Base-by-base conservation (phyloP, 2,329 filamentous ascomycete genomes). In the Phoma sp. region DNA sequence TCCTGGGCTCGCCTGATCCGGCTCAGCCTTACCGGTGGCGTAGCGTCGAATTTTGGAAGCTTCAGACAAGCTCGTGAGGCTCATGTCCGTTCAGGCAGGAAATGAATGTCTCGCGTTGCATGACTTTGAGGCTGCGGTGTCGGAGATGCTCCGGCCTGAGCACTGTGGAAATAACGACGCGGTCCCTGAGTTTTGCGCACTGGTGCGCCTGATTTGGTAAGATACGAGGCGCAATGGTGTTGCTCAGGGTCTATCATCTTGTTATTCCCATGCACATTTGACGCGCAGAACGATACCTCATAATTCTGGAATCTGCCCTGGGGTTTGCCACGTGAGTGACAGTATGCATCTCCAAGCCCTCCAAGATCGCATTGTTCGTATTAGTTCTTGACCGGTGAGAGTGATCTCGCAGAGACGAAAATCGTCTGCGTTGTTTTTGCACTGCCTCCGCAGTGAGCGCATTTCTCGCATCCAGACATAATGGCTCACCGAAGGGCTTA, bases 21-120 rank as follows among this genome's bases (percentile, higher is more conserved):
- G 46, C 46, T 55, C 46, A 55, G 52, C 52, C 52, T 55, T 55
- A 50, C 47, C 46, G 37, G 52, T 55, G 46, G 52, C 52, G 52
- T 49, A 49, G 52, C 37, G 35, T 27, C 24, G 46, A 46, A 46
- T 36, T 33, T 38, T 55, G 41, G 52, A 50, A 55, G 46, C 52
- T 39, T 55, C 46, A 43, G 37, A 43, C 36, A 55, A 50, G 52
- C 37, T 46, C 42, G 22, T 43, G 42, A 47, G 46, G 52, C 52
- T 50, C 30, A 47, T 38, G 46, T 50, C 52, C 37, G 37, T 32
- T 46, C 30, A 32, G 35, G 46, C 46, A 49, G 32, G 23, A 22
- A 14, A 24, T 36, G 30, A 41, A 35, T 18, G 40, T 54, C 35
- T 41, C 35, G 24, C 45, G 35, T 29, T 45, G 7, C 41, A 46